Conservation (phyloP, 257 asterid species). For the Penstemon davidsonii region DNA sequence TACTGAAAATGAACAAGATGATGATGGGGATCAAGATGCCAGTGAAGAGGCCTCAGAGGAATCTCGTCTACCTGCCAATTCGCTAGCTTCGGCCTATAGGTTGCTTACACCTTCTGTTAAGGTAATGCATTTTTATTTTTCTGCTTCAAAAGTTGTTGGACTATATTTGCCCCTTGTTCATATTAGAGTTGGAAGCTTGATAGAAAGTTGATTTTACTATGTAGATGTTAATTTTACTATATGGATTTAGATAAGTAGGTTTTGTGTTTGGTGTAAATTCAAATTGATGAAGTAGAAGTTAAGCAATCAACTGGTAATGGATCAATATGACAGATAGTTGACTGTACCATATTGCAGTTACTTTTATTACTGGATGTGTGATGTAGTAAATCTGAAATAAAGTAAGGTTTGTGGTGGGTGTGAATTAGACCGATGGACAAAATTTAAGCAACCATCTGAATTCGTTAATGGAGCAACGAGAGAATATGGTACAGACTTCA, state of each 20-base stretch:
- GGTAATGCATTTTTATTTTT: conserved; percentile 42
- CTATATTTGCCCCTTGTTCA: too few species aligned
- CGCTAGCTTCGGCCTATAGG: conserved; percentile 76
- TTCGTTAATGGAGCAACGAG: neutral
- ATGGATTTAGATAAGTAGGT: neutral
- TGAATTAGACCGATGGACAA: neutral
- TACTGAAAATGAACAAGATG: conserved; percentile 52
- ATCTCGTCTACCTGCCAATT: conserved; percentile 78
- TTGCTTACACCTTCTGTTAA: conserved; percentile 94
- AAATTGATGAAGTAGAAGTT: too few species aligned
- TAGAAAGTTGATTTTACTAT: too few species aligned
- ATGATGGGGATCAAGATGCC: conserved; percentile 67
- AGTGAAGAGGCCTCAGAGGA: conserved; percentile 90
- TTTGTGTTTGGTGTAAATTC: neutral
- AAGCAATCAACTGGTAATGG: too few species aligned
- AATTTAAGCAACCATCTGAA: neutral
- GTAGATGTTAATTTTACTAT: too few species aligned
- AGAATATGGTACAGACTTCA: neutral
- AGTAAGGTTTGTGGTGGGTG: neutral
- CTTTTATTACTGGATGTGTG: neutral
- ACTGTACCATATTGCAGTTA: neutral
- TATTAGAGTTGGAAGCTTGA: too few species aligned
- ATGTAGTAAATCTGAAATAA: neutral
- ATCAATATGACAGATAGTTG: too few species aligned
- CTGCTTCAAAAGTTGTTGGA: too few species aligned